Base-by-base conservation (phyloP, 2,329 filamentous ascomycete species). In the Fusarium sp. region DNA sequence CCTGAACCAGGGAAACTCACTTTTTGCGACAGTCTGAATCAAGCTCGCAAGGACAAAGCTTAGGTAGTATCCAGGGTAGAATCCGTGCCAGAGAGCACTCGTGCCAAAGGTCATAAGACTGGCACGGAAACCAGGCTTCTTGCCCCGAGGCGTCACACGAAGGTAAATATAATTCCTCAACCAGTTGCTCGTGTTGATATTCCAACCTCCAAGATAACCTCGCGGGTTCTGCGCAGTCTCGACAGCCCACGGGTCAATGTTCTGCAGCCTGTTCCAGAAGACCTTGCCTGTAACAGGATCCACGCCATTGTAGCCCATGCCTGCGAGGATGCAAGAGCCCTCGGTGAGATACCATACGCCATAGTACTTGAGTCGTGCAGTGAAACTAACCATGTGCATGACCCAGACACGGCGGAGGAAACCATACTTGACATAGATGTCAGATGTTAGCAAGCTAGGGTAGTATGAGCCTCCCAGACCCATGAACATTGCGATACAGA, bases 171-270 rank as follows among this genome's bases (percentile, higher is more conserved):
- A 99, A 79, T 98, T 97, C 46, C 94, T 89, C 64, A 99, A 83
- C 96, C 96, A 99, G 74, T 93, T 89, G 78, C 97, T 99, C 14
- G 96, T 99, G 80, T 98, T 98, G 83, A 97, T 97, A 79, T 99
- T 99, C 96, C 96, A 99, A 74, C 89, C 92, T 48, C 90, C 95
- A 5, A 99, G 86, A 74, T 96, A 98, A 3, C 89, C 94, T 54
- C 95, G 90, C n/a, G 92, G 92, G 77, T 98, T 99, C 80, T 97
- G 94, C 1, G 95, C 96, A 1, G 89, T 85, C 81, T 99, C 96
- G 28, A 99, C 92, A 4, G 87, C 89, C 85, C 89, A 90, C 0
- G 96, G 92, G 70, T 92, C 89, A 71, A 99, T 93, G 75, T 99
- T 99, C 72, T 93, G 91, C 19, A 98, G 83, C 28, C 95, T 89